phyloP scores from a whole-genome alignment of 805 yeast genomes.

The Metschnikowia borealis region DNA sequence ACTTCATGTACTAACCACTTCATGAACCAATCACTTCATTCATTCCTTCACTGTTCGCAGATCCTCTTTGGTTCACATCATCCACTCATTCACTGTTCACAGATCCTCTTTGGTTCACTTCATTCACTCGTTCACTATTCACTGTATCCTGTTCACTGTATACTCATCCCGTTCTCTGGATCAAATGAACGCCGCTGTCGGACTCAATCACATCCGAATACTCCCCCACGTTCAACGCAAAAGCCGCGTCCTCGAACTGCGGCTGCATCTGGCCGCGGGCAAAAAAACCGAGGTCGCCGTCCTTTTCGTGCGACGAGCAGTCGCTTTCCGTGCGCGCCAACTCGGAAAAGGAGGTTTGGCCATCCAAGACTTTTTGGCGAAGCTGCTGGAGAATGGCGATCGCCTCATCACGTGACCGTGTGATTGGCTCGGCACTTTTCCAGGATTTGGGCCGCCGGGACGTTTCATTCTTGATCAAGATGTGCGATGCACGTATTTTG shows the following conservation, averaged over 20 bases:
- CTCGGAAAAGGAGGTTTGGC: constrained; percentile 62
- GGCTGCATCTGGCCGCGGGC: constrained; percentile 95
- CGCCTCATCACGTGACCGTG: constrained; percentile 82
- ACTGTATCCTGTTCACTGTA: too few relatives aligned
- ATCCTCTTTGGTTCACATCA: too few relatives aligned
- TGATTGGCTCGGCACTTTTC: constrained; percentile 68
- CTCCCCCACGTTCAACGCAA: constrained; percentile 76
- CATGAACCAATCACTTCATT: too few relatives aligned
- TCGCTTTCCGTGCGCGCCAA: constrained; percentile 83
- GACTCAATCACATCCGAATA: constrained; percentile 79
- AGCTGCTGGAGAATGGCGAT: constrained; percentile 54
- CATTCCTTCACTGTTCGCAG: too few relatives aligned
- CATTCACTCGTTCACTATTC: too few relatives aligned
- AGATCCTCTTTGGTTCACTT: too few relatives aligned
- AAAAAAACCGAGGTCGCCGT: constrained; percentile 90
- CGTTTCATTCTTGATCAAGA: constrained; percentile 76
- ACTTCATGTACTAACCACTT: too few relatives aligned
- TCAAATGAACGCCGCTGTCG: constrained; percentile 86
- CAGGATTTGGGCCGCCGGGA: constrained; percentile 91
- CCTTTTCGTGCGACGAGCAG: constrained; percentile 78
- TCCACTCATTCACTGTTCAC: too few relatives aligned
- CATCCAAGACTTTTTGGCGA: constrained; percentile 56
- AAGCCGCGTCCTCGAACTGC: constrained; percentile 84
- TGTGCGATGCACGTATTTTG: constrained; percentile 75
- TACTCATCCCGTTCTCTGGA: constrained; percentile 78